phyloP scores from a whole-genome alignment of 2,329 filamentous ascomycete genomes.

The Falciphora oryzae region DNA sequence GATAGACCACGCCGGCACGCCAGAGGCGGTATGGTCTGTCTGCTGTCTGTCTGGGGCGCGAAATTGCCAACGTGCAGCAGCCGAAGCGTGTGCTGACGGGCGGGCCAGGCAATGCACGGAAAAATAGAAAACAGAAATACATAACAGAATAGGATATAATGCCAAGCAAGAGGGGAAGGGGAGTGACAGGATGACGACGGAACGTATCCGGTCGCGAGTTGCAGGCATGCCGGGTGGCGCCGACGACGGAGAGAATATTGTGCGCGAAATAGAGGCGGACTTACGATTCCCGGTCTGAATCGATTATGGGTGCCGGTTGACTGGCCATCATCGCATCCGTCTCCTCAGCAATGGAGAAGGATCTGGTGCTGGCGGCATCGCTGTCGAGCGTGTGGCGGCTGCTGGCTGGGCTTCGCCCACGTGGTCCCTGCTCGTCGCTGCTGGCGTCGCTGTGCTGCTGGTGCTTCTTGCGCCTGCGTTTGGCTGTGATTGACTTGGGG shows the following conservation, averaged over 20 bases:
- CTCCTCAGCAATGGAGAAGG: slow-evolving; percentile 20
- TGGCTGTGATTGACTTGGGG: slow-evolving; percentile 43
- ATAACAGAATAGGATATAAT: neutral
- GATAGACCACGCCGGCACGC: no score
- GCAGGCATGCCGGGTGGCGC: no score
- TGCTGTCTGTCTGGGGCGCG: no score
- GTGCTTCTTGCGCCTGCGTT: slow-evolving; percentile 43
- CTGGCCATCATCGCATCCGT: slow-evolving; percentile 11
- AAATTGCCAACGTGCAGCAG: neutral
- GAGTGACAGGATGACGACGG: neutral
- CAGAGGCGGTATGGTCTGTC: neutral
- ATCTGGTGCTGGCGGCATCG: slow-evolving; percentile 22
- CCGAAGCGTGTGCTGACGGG: neutral
- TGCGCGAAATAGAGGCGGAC: slow-evolving; percentile 11
- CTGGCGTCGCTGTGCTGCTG: slow-evolving; percentile 32
- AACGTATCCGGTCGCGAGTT: no score
- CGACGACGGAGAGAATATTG: neutral
- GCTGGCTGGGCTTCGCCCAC: slow-evolving; percentile 26
- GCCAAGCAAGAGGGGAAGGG: neutral
- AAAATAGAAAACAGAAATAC: neutral
- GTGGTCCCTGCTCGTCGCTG: slow-evolving; percentile 22
- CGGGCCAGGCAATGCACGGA: neutral
- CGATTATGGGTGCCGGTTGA: slow-evolving; percentile 25
- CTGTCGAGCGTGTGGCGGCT: slow-evolving; percentile 35
- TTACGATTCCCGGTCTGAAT: slow-evolving; percentile 28